Evolutionary conservation across 345 rosid genomes (phyloP), one percentile per base, ranked within the genome.

Genomic region (Hevea brasiliensis): DNA sequence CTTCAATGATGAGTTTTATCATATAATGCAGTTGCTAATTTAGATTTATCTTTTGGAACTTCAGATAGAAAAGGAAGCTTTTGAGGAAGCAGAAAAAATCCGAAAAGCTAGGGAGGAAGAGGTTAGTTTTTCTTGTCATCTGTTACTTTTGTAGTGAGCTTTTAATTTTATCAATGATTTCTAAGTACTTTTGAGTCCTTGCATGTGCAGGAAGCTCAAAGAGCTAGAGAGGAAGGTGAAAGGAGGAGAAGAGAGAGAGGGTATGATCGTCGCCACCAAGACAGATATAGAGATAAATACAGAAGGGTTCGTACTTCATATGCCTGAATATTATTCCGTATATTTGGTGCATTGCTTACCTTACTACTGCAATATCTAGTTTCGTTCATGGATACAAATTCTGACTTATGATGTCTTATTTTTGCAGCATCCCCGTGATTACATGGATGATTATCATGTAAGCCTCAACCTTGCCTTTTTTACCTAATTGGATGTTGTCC

Each of bases 51-150:
- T 27, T 62, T 67, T 54, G 55, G 54, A 14, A 65, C 71, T 79
- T 74, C 80, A 95, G 99, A 76, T 83, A 50, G 98, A 95, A 84
- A 85, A 88, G 57, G 99, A 95, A 77, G 91, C 92, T 51, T 87
- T 91, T 65, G 97, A 86, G 79, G 97, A 90, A 83, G 96, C 97
- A 65, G 97, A 93, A 71, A 94, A 94, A 82, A 86, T 79, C 60
- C 89, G 87, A 78, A 95, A 71, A 90, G 98, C 98, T 63, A 81
- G 80, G 72, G 98, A 95, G 84, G 99, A 95, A 66, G 96, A 95
- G 99, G 98, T 87, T 37, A 62, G 15, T 41, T 48, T 37, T n/a
- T n/a, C n/a, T 3, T 41, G 13, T 37, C 17, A 4, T 20, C 40
- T 45, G 17, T 29, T 59, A 6, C 54, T 27, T 72, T 21, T 12